Base-by-base conservation (phyloP, 2,329 filamentous ascomycete species). In the Exophiala lecanii-corni region DNA sequence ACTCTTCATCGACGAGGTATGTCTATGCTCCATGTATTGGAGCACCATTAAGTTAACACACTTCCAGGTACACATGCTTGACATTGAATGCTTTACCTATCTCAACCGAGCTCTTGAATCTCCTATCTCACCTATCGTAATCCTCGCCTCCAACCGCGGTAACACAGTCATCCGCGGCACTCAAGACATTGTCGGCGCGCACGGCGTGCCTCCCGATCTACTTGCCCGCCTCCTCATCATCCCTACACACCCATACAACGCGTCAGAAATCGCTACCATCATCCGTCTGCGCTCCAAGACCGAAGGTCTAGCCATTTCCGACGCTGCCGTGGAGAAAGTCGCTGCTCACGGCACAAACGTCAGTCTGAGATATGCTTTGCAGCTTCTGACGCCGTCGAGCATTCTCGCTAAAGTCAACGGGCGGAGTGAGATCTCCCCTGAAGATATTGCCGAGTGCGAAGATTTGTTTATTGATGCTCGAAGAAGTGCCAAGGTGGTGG, bases 11-110 rank as follows among this genome's bases (percentile, higher is more conserved):
- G 92, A 98, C 60, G 92, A 98, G 79, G 89, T 92, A 78, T n/a
- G n/a, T n/a, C n/a, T n/a, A 51, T 67, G 32, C 16, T 5, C 23
- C 39, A 34, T 34, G 47, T 30, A 28, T 53, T 19, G 33, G 39
- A 49, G 37, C 39, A 54, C 47, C 40, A 39, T 43, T 36, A 19
- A 20, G 26, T 15, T 7, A 7, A 6, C 16, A n/a, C 4, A 7
- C 4, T 15, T 15, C 23, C 57, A 94, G 89, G 91, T 94, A 48
- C 91, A 98, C 73, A 98, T 98, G 92, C 88, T 98, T 58, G 92
- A 98, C 66, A 85, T 98, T 57, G 92, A 98, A 73, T 94, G 89
- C 73, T 98, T 97, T 71, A 97, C 92, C 55, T 98, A 96, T 70
- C 82, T 98, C 61, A 97, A 97, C 75, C 86, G 89, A 62, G 92